Conservation (phyloP, 2,329 filamentous ascomycete genomes). For the Fusarium newnesense region DNA sequence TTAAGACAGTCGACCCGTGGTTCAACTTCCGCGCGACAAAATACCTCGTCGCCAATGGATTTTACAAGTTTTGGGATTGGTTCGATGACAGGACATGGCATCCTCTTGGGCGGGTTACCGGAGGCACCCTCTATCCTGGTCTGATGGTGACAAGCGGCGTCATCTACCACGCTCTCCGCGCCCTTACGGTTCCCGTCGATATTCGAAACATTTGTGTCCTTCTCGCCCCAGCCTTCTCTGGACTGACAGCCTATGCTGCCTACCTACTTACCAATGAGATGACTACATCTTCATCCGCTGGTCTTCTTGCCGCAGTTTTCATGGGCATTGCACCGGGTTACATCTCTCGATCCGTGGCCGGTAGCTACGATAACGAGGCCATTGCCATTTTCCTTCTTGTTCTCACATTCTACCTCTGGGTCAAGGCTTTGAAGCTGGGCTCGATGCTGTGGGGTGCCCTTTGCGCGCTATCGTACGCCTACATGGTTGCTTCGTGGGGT, state of each 20-base stretch:
- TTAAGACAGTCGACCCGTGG: slow-evolving; percentile 89
- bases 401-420: slow-evolving; percentile 99
- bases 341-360: slow-evolving; percentile 96
- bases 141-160: slow-evolving; percentile 98
- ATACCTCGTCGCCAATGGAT: slow-evolving; percentile 95
- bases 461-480: slow-evolving; percentile 96
- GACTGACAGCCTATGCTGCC: slow-evolving; percentile 89
- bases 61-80: slow-evolving; percentile 99
- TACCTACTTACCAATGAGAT: slow-evolving; percentile 98
- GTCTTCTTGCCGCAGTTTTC: slow-evolving; percentile 91
- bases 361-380: slow-evolving; percentile 99
- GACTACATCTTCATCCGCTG: slow-evolving; percentile 93
- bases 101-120: slow-evolving; percentile 96
- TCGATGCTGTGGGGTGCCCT: slow-evolving; percentile 97
- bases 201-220: slow-evolving; percentile 99
- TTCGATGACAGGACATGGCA: slow-evolving; percentile 99
- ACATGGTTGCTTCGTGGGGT: slow-evolving; percentile 99
- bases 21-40: slow-evolving; percentile 99
- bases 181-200: slow-evolving; percentile 91
- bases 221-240: slow-evolving; percentile 93
- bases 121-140: slow-evolving; percentile 97
- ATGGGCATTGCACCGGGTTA: slow-evolving; percentile 99
- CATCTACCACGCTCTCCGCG: slow-evolving; percentile 93
- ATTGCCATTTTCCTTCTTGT: slow-evolving; percentile 99
- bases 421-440: slow-evolving; percentile 96